A percentile compares a stretch with the other conserved stretches of the same genome.
phyloP scores from a whole-genome alignment of 2,329 filamentous ascomycete species.

The Raffaelea deltoideospora region DNA sequence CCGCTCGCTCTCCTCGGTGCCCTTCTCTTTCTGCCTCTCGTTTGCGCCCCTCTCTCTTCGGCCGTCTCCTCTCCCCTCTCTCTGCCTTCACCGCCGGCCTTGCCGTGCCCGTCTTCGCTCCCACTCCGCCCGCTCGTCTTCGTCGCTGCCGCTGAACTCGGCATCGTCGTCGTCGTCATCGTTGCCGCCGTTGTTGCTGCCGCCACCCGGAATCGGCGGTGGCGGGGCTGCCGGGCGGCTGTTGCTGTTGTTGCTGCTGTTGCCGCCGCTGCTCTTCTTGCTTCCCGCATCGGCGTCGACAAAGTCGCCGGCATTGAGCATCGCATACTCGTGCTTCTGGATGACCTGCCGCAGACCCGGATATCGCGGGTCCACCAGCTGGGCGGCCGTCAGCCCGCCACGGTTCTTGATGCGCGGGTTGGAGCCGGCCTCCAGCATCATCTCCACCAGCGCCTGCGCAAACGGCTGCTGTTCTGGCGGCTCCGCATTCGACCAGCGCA shows the following conservation, averaged over 20 bases:
- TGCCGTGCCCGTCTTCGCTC: conserved; percentile 28
- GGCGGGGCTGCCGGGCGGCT: conserved; percentile 4
- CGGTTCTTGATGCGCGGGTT: conserved; percentile 49
- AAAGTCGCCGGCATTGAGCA: conserved; percentile 43
- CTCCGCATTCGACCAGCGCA: conserved; percentile 61
- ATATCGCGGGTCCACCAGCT: conserved; percentile 62
- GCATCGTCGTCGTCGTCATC: conserved; percentile 34
- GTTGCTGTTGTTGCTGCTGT: conserved; percentile 8
- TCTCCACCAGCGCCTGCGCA: conserved; percentile 53
- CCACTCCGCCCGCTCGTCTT: conserved; percentile 48
- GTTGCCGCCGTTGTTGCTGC: no score
- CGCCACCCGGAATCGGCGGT: neutral
- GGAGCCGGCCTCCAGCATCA: conserved; percentile 68
- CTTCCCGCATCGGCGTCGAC: conserved; percentile 18
- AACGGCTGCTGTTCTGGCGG: conserved; percentile 46
- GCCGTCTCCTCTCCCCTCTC: conserved; percentile 15
- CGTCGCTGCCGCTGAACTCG: conserved; percentile 49
- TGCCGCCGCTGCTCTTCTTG: conserved; percentile 2
- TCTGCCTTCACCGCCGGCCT: neutral
- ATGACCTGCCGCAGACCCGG: conserved; percentile 44
- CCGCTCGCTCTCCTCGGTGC: no score
- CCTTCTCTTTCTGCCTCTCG: neutral
- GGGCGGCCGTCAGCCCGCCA: conserved; percentile 53
- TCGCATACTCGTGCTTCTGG: conserved; percentile 51
- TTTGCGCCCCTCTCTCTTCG: neutral